Evolutionary conservation across 257 asterid species (phyloP).

Genomic region (Solanum ahanhuiri): DNA sequence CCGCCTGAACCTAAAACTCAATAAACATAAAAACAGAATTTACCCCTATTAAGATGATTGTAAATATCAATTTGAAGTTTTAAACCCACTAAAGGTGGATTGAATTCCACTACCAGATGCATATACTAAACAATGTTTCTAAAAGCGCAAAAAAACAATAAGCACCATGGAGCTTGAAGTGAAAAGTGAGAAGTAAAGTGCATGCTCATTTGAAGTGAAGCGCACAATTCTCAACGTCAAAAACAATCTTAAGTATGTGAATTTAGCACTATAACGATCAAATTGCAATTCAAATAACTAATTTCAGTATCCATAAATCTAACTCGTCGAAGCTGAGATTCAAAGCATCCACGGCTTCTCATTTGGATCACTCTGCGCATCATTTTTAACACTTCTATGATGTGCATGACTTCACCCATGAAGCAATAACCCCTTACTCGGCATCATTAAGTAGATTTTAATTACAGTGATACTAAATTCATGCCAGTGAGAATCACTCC

Average conservation of each 20-base stretch:
- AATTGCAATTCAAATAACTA: background rate
- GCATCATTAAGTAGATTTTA: background rate
- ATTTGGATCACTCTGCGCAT: background rate
- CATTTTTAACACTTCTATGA: background rate
- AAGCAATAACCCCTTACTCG: background rate
- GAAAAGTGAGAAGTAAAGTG: background rate
- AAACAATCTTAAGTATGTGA: background rate
- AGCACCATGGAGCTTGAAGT: background rate
- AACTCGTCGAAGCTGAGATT: background rate
- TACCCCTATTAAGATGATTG: background rate
- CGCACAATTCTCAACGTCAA: background rate
- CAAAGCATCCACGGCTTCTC: background rate
- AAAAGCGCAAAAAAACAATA: background rate
- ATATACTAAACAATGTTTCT: background rate
- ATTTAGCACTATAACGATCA: background rate
- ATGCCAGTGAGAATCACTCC: background rate
- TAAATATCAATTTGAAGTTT: background rate
- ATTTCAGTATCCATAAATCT: background rate
- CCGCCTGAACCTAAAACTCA: constrained; percentile 76
- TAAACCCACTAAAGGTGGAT: background rate
- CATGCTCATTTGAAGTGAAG: background rate
- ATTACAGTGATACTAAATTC: background rate
- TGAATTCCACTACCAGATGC: background rate
- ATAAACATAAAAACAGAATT: background rate
- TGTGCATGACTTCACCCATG: background rate